Evolutionary conservation across 1,284 basidiomycete genomes (phyloP).

Genomic region (Cronartium quercuum): DNA sequence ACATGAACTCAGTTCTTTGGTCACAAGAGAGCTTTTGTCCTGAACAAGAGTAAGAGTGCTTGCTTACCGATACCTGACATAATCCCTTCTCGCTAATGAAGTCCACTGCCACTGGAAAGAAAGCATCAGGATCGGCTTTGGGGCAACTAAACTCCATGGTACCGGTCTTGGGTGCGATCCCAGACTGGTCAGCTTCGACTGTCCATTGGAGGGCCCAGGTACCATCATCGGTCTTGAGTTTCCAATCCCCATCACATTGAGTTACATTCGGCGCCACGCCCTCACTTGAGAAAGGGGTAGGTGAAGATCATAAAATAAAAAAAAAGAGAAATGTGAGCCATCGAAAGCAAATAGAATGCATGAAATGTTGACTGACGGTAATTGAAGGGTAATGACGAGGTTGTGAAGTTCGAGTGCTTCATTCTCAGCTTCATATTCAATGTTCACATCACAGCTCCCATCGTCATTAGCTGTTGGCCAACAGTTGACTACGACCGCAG

Average conservation of each 20-base stretch:
- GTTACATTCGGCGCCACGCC: constrained; percentile 74
- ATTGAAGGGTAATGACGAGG: constrained; percentile 80
- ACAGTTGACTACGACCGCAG: constrained; percentile 67
- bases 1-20: background rate
- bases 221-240: constrained; percentile 63
- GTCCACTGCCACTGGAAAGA: constrained; percentile 84
- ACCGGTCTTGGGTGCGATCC: constrained; percentile 59
- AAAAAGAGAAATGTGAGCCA: constrained; percentile 7
- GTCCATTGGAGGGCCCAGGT: constrained; percentile 74
- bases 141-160: constrained; percentile 79
- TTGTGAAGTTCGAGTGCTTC: constrained; percentile 64
- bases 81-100: constrained; percentile 75
- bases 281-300: constrained; percentile 57
- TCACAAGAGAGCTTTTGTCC: background rate
- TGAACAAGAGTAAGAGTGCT: background rate
- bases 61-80: constrained; percentile 61
- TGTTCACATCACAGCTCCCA: constrained; percentile 83
- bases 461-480: constrained; percentile 90
- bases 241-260: constrained; percentile 69
- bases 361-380: constrained; percentile 61
- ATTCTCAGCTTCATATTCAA: constrained; percentile 87
- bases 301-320: constrained; percentile 13
- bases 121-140: constrained; percentile 72
- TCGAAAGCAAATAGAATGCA: background rate
- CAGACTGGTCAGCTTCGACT: constrained; percentile 52